Evolutionary conservation across 805 yeast genomes (phyloP).

Genomic region (Brettanomyces anomalus): DNA sequence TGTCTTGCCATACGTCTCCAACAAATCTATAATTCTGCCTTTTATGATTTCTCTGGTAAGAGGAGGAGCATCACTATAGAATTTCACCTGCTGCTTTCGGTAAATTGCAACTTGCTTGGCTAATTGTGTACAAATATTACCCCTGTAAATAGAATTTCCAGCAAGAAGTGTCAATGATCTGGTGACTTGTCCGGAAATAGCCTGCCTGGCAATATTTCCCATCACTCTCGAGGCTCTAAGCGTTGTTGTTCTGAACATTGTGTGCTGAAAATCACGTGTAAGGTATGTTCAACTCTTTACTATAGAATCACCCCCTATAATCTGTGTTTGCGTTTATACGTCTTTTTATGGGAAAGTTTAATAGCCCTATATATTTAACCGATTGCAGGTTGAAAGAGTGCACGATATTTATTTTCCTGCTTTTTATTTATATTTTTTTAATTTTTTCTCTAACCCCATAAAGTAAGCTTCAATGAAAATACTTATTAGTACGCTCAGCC

Average conservation of each 20-base stretch:
- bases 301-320: too few relatives aligned
- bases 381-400: too few relatives aligned
- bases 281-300: too few relatives aligned
- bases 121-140: not conserved
- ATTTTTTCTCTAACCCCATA: not conserved
- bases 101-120: not conserved
- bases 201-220: not conserved
- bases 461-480: too few relatives aligned
- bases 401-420: too few relatives aligned
- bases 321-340: too few relatives aligned
- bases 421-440: not conserved
- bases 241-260: not conserved
- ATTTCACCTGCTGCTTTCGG: conserved; percentile 14
- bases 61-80: conserved; percentile 50
- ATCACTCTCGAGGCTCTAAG: not conserved
- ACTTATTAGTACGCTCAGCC: too few relatives aligned
- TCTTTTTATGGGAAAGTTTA: too few relatives aligned
- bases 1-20: conserved; percentile 57
- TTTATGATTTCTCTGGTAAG: conserved; percentile 53
- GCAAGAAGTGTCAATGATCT: not conserved
- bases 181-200: not conserved
- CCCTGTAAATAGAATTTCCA: not conserved
- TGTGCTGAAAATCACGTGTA: too few relatives aligned
- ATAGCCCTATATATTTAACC: too few relatives aligned
- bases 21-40: conserved; percentile 53